phyloP scores from a whole-genome alignment of 208 protist species.

The Acanthamoeba polyphaga region DNA sequence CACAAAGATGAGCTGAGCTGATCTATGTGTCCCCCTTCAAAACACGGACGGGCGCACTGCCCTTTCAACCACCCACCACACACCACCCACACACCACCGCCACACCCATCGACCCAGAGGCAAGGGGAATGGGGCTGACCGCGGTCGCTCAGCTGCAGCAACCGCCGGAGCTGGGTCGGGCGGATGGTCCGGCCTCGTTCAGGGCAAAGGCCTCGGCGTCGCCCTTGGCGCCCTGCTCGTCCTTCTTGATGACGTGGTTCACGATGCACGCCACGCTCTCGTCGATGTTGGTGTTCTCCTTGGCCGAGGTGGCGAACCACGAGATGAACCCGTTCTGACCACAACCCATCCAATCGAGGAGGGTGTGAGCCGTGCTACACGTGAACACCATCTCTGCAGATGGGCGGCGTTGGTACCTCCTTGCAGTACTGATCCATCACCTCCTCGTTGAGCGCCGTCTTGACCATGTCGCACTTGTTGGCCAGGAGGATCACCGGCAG shows the following conservation, averaged over 20 bases:
- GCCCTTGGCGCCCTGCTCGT: conserved; percentile 12
- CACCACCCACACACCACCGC: no score
- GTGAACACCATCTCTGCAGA: conserved; percentile 75
- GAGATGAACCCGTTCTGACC: conserved; percentile 24
- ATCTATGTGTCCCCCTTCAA: no score
- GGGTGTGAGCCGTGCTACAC: neutral
- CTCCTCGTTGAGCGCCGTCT: conserved; percentile 83
- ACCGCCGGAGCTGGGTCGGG: conserved; percentile 29
- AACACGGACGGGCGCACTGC: neutral
- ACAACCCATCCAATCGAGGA: neutral
- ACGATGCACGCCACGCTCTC: conserved; percentile 86
- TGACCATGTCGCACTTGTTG: conserved; percentile 89
- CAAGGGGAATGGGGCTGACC: no score
- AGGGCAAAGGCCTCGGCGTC: conserved; percentile 8
- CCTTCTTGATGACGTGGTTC: conserved; percentile 36
- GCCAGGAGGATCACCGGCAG: conserved; percentile 89
- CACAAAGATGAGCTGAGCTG: no score
- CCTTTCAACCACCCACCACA: neutral
- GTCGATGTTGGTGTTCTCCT: conserved; percentile 90
- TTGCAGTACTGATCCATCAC: conserved; percentile 87
- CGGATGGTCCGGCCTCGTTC: neutral
- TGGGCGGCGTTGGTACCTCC: conserved; percentile 74
- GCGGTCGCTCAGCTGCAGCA: conserved; percentile 25
- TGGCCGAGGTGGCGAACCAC: conserved; percentile 88
- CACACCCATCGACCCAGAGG: neutral